These are phyloP conservation scores for Hemisphaericaspora subhashii DNA, from an alignment of 1,139 yeast species.

Conservation along the genomic window DNA sequence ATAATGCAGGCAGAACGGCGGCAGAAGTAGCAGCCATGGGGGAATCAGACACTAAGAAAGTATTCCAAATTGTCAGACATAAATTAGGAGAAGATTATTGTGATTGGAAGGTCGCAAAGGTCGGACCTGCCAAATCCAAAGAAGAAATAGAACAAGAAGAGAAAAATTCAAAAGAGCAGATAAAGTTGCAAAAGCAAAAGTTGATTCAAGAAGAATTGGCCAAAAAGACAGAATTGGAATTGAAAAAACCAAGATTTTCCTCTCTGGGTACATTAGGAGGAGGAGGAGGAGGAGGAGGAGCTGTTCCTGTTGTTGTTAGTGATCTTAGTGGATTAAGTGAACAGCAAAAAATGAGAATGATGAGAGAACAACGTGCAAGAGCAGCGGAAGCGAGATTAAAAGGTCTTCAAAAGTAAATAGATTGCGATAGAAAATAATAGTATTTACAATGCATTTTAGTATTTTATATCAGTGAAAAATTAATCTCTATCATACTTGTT, in stretches of 20 bases:
- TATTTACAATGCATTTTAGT: too few species aligned
- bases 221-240: conserved; percentile 38
- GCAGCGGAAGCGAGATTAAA: conserved; percentile 90
- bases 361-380: conserved; percentile 93
- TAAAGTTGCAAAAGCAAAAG: conserved; percentile 37
- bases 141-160: conserved; percentile 58
- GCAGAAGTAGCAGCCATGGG: conserved; percentile 45
- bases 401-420: conserved; percentile 2
- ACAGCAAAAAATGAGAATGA: conserved; percentile 71
- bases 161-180: conserved; percentile 30
- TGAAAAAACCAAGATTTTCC: conserved; percentile 33
- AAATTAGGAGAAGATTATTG: conserved; percentile 67
- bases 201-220: conserved; percentile 43
- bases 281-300: conserved; percentile 19
- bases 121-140: conserved; percentile 63
- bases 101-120: conserved; percentile 70
- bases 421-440: background rate
- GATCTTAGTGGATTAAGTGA: conserved; percentile 47
- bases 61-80: conserved; percentile 69
- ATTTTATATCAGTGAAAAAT: too few species aligned
- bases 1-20: conserved; percentile 61
- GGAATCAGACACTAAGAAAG: conserved; percentile 44
- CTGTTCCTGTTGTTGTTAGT: conserved; percentile 12
- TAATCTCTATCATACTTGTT: too few species aligned
- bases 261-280: conserved; percentile 30